Evolutionary conservation across 805 yeast genomes (phyloP), one percentile per base, ranked within the genome.

Genomic region (Maudiozyma barnettii): DNA sequence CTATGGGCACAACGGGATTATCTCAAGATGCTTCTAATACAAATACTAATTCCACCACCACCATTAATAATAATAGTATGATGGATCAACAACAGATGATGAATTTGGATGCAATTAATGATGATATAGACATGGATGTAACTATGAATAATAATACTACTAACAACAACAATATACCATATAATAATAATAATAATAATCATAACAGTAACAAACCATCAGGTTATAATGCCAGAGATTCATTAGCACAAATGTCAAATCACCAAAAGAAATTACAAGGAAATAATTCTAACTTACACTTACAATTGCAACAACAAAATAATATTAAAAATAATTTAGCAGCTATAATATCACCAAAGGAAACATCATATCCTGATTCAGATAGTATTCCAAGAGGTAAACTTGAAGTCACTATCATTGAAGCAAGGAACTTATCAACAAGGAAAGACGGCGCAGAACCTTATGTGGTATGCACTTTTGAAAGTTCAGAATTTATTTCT

Each of bases 381-480:
- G 61, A 65, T 45, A 40, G 43, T 26, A 61, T 76, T 5, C 90
- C 93, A 39, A 77, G 84, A 60, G 98, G 98, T 41, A 85, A 84
- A 63, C 74, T 91, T 45, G 79, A 80, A 57, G 89, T 93, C 43
- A 79, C 78, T 31, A 87, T 91, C 51, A 70, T 84, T 23, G 91
- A 87, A 65, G 97, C 96, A 1, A 76, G 73, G 49, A 82, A 81
- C 55, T 73, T 91, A 52, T 68, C 74, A 39, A 77, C 81, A 31
- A 72, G 75, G 41, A 66, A 79, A 4, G 67, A 73, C 38, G 68
- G 71, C 59, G 73, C 91, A 3, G 84, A 78, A 55, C 96, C 96
- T 3, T 84, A 89, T 64, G 95, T 86, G 18, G 96, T 89, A 35
- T 86, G 95, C 65, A 84, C 95, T 10, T 89, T 85, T 70, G 95